Conservation (phyloP, 495 filamentous ascomycete genomes). For the Daldinia decipiens region DNA sequence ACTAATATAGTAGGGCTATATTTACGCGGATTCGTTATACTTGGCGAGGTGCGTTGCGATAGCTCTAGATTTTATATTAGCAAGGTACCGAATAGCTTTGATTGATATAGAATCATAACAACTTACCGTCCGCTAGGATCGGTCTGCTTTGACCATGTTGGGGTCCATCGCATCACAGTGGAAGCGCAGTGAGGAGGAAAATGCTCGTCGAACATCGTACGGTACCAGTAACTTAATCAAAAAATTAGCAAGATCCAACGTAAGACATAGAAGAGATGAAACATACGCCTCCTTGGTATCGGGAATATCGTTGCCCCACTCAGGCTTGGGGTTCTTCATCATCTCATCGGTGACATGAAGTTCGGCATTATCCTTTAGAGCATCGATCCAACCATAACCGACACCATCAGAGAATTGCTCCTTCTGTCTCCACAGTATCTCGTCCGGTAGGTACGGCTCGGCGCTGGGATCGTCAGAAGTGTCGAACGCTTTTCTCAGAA, state of each 20-base stretch:
- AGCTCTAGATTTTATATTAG: conserved; percentile 34
- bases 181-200: conserved; percentile 91
- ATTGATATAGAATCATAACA: not conserved
- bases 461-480: conserved; percentile 82
- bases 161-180: conserved; percentile 96
- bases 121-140: conserved; percentile 93
- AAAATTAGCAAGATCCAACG: conserved; percentile 32
- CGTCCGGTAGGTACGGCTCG: conserved; percentile 86
- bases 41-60: conserved; percentile 38
- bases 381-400: conserved; percentile 99
- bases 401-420: conserved; percentile 99
- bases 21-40: conserved; percentile 29
- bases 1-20: conserved; percentile 6
- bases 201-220: conserved; percentile 97
- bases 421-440: conserved; percentile 98
- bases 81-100: not conserved
- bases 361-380: conserved; percentile 92
- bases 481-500: conserved; percentile 96
- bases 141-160: conserved; percentile 96
- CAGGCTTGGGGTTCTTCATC: conserved; percentile 94
- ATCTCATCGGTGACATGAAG: conserved; percentile 91
- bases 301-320: conserved; percentile 90
- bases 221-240: conserved; percentile 84
- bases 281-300: conserved; percentile 95
- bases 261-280: not conserved